Evolutionary conservation across 23 red algal species (phyloP).

Genomic region (Gracilariopsis chorda): DNA sequence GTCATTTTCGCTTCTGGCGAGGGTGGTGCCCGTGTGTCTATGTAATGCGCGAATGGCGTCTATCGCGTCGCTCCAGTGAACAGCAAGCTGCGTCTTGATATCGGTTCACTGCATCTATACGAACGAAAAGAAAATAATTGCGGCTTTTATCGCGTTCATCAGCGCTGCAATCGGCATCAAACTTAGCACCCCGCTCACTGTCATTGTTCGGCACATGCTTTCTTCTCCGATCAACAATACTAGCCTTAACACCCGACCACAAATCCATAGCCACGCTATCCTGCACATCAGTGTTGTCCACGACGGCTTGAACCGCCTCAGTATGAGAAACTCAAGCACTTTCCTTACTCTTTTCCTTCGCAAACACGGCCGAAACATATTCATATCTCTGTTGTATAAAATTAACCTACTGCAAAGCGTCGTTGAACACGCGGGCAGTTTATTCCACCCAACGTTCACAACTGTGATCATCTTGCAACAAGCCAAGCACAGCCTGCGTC

Average conservation of each 20-base stretch:
- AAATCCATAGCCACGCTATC: constrained; percentile 23
- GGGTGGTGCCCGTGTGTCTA: too few relatives aligned
- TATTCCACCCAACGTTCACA: not conserved
- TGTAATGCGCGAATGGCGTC: too few relatives aligned
- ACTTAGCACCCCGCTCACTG: too few relatives aligned
- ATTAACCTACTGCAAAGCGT: not conserved
- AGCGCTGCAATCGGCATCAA: too few relatives aligned
- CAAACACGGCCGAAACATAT: constrained; percentile 5
- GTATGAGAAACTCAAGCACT: not conserved
- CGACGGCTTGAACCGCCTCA: constrained; percentile 17
- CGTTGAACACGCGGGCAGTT: not conserved
- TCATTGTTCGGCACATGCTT: too few relatives aligned
- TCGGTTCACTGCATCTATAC: too few relatives aligned
- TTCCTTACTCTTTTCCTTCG: not conserved
- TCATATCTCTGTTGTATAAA: not conserved
- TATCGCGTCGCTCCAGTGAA: too few relatives aligned
- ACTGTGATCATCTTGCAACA: constrained; percentile 39
- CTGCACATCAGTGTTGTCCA: not conserved
- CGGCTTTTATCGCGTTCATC: too few relatives aligned
- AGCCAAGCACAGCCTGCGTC: constrained; percentile 3
- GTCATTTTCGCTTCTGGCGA: too few relatives aligned
- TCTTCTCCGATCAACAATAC: constrained; percentile 21
- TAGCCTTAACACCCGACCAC: constrained; percentile 35
- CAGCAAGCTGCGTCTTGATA: too few relatives aligned
- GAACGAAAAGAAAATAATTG: too few relatives aligned